Percentiles rank a stretch among this genome's conserved stretches.
These are phyloP conservation scores for Vanilla planifolia DNA, from an alignment of 106 monocot species.

Conservation along the genomic window DNA sequence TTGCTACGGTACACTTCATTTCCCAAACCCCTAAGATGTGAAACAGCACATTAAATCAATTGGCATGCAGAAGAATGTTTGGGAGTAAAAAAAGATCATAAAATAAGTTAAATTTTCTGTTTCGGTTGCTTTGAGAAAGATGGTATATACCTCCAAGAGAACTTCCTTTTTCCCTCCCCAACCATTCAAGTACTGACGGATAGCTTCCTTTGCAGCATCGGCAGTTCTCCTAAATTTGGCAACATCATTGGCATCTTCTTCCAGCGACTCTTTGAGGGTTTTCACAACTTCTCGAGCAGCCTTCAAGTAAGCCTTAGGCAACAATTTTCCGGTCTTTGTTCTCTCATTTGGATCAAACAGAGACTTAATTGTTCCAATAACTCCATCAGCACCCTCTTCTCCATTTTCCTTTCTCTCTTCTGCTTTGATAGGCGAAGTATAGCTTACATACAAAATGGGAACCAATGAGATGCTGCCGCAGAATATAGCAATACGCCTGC, in stretches of 20 bases:
- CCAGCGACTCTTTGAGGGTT: slow-evolving; percentile 75
- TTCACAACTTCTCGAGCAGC: slow-evolving; percentile 81
- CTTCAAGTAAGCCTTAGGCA: slow-evolving; percentile 89
- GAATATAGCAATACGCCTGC: slow-evolving; percentile 35
- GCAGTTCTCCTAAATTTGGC: slow-evolving; percentile 79
- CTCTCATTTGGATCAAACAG: slow-evolving; percentile 81
- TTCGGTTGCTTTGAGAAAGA: too few relatives aligned
- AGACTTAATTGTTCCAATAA: slow-evolving; percentile 58
- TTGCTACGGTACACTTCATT: too few relatives aligned
- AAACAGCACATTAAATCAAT: too few relatives aligned
- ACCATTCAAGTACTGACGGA: slow-evolving; percentile 65
- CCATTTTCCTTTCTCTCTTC: slow-evolving; percentile 33
- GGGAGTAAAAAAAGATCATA: too few relatives aligned
- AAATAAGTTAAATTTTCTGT: too few relatives aligned
- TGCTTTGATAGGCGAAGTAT: slow-evolving; percentile 32
- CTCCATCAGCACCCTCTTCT: slow-evolving; percentile 27
- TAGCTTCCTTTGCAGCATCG: slow-evolving; percentile 93
- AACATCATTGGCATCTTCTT: slow-evolving; percentile 65
- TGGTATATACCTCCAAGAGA: slow-evolving; percentile 47
- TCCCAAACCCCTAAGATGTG: too few relatives aligned
- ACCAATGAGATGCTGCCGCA: slow-evolving; percentile 22
- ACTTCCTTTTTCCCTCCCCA: slow-evolving; percentile 79
- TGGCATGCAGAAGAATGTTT: too few relatives aligned
- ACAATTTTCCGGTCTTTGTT: slow-evolving; percentile 78
- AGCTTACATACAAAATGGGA: slow-evolving; percentile 11